Conservation (phyloP, 768 basidiomycete genomes). For the Tulasnella sp. region DNA sequence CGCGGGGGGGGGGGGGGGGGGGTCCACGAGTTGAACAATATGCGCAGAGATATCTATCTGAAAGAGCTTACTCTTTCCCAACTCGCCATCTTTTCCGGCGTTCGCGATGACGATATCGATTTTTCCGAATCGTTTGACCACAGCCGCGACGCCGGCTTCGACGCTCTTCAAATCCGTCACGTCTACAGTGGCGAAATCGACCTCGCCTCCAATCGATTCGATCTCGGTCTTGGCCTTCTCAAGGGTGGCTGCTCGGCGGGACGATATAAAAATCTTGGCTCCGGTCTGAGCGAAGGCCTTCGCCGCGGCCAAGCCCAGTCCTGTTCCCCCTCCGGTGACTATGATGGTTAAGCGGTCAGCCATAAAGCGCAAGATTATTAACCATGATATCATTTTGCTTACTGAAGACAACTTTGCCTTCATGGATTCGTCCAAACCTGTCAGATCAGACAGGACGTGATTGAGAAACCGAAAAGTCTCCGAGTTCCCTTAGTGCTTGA, state of each 20-base stretch:
- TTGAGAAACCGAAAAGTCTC: too few relatives aligned
- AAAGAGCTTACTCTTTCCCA: background rate
- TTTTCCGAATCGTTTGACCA: constrained; percentile 22
- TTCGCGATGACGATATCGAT: constrained; percentile 26
- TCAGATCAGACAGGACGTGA: too few relatives aligned
- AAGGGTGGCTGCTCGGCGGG: constrained; percentile 21
- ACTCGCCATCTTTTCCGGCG: constrained; percentile 19
- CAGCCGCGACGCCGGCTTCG: constrained; percentile 21
- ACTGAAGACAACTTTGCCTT: constrained; percentile 25
- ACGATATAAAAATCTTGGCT: constrained; percentile 22
- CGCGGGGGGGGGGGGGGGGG: background rate
- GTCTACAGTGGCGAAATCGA: constrained; percentile 20
- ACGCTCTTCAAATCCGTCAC: constrained; percentile 21
- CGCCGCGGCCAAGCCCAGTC: constrained; percentile 25
- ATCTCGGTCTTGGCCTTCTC: constrained; percentile 21
- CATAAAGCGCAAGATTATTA: background rate
- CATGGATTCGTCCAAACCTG: constrained; percentile 12
- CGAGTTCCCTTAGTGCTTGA: constrained; percentile 5
- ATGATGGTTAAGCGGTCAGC: background rate
- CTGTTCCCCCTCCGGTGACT: constrained; percentile 23
- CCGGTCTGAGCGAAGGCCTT: constrained; percentile 24
- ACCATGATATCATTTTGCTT: background rate
- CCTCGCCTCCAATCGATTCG: constrained; percentile 19
- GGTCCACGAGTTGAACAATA: too few relatives aligned
- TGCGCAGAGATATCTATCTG: too few relatives aligned